Base-by-base conservation (phyloP, 305 asterid genomes). In the Fraxinus dipetala region DNA sequence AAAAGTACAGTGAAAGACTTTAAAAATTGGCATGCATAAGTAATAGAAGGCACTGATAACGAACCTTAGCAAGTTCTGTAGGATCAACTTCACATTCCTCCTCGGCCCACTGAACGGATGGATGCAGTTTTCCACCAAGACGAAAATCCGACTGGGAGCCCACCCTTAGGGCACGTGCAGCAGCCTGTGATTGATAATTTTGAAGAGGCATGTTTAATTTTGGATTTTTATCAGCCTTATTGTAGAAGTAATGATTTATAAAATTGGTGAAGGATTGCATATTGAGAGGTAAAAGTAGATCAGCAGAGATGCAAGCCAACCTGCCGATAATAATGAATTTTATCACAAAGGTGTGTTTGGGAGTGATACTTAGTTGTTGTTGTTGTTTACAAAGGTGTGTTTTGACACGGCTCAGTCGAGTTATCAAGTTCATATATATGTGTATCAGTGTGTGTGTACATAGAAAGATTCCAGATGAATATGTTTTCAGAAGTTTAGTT, bases 151-250 rank as follows among this genome's bases (percentile, higher is more conserved):
- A 90, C 87, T 89, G 91, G 61, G 94, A 84, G 80, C 97, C 97
- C 77, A 91, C 93, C 81, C 98, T 89, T 61, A 86, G 86, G 73
- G 97, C 98, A 80, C 98, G 94, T 77, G 96, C 81, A 13, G 99
- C 99, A 78, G 98, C 97, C 99, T 95, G 99, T 94, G 93, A 88
- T 93, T 67, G 93, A 92, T 88, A 92, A 91, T 93, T 93, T 92
- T 84, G 89, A 86, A 85, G 88, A 89, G 91, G 93, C 31, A 82
- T 84, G 86, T 91, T 90, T 86, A 90, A 87, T 89, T 90, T 85
- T 78, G 78, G 80, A 86, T 86, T 85, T 87, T 82, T 30, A 85
- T 48, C 72, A 77, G 85, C 87, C 87, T 86, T 85, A 22, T 78
- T 51, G 82, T 78, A 65, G 86, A 78, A 74, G 83, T 59, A 69